Evolutionary conservation across 1,139 yeast species (phyloP), one percentile per base, ranked within the genome.

Genomic region (Debaryomyces coudertii): DNA sequence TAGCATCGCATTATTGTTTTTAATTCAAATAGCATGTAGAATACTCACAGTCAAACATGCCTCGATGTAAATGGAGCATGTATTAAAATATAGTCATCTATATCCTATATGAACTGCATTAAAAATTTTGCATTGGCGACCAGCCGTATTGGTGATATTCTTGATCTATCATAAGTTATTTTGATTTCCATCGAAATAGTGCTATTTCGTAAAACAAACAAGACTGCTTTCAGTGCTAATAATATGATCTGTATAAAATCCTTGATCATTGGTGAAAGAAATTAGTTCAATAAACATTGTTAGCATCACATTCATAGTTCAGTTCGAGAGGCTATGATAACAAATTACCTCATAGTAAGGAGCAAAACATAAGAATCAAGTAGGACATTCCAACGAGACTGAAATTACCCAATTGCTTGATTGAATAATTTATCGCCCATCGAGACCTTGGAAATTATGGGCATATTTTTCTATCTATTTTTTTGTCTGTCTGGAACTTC

Each of bases 271-370:
- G n/a, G n/a, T n/a, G n/a, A n/a, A n/a, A n/a, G n/a, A n/a, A n/a
- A n/a, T n/a, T n/a, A n/a, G n/a, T n/a, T n/a, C n/a, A n/a, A n/a
- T n/a, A n/a, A n/a, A n/a, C n/a, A n/a, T n/a, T n/a, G n/a, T n/a
- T n/a, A n/a, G n/a, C n/a, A n/a, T 47, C 34, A 57, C 47, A 41
- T 73, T 54, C 44, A 56, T 68, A 36, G 63, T 61, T 42, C 55
- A 57, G 15, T 71, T 55, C 31, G 55, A 58, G 2, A 62, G 62
- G 34, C 54, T 54, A 35, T 61, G 64, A 48, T 63, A 64, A 48
- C 66, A 71, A 16, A 71, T 54, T 2, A 70, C 73, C 77, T 76
- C 75, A 69, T 69, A 36, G 71, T 50, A 48, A 71, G 68, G 25
- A 69, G 45, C 28, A 69, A 59, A 11, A 60, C 44, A 33, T 57